phyloP scores from a whole-genome alignment of 257 asterid species.

The Anisodus acutangulus region DNA sequence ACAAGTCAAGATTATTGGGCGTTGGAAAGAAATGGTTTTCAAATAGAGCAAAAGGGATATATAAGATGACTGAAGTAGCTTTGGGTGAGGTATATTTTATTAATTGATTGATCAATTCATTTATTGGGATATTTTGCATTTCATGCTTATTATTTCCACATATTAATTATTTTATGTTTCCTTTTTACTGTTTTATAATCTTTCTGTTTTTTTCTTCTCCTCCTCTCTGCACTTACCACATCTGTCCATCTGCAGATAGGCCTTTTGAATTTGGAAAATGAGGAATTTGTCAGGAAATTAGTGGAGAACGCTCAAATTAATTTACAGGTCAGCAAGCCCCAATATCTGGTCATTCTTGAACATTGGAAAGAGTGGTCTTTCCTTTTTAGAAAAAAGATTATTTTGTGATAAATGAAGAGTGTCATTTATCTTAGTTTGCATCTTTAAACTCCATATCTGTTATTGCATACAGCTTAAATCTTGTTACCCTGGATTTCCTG shows the following conservation, averaged over 20 bases:
- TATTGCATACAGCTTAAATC: background rate
- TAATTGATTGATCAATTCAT: slow-evolving; percentile 1
- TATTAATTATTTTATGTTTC: background rate
- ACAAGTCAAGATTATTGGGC: slow-evolving; percentile 3
- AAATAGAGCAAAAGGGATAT: background rate
- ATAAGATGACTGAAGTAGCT: background rate
- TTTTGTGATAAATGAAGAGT: background rate
- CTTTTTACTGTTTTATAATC: background rate
- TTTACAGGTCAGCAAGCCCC: slow-evolving; percentile 71
- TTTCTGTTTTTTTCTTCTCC: slow-evolving; percentile 22
- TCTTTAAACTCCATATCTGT: slow-evolving; percentile 10
- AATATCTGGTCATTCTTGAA: slow-evolving; percentile 9
- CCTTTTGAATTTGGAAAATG: slow-evolving; percentile 89
- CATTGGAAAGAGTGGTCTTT: background rate
- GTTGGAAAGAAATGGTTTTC: slow-evolving; percentile 1
- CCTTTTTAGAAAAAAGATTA: background rate
- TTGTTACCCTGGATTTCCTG: slow-evolving; percentile 19
- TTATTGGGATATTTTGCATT: background rate
- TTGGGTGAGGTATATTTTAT: background rate
- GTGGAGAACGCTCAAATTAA: slow-evolving; percentile 67
- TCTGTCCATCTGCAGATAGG: slow-evolving; percentile 67
- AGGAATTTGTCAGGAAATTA: slow-evolving; percentile 71
- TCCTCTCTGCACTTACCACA: background rate
- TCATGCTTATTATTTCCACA: background rate
- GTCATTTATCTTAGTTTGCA: background rate